A percentile compares a stretch with the other conserved stretches of the same genome.
These are phyloP conservation scores for Rhizopus microsporus DNA, from an alignment of 371 early-diverging fungal genomes.

Conservation along the genomic window DNA sequence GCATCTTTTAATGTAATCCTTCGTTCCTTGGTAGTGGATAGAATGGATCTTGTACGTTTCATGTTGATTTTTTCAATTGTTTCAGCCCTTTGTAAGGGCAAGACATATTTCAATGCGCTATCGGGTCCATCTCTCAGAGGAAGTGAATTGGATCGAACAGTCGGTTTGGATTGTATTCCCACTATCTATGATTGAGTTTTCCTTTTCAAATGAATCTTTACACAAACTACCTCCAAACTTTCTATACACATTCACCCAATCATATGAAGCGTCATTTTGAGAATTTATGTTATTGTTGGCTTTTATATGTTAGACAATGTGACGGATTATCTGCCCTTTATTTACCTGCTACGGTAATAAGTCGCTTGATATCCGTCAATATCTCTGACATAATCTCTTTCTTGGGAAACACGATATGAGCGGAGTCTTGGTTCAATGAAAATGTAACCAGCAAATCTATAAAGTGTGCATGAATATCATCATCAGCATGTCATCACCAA, in stretches of 20 bases:
- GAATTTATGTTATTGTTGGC: conserved; percentile 4
- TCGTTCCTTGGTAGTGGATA: conserved; percentile 9
- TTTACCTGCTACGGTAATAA: conserved; percentile 23
- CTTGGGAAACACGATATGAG: conserved; percentile 29
- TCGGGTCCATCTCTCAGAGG: conserved; percentile 10
- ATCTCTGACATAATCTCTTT: conserved; percentile 29
- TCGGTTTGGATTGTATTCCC: conserved; percentile 6
- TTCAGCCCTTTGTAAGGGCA: conserved; percentile 39
- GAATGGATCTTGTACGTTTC: conserved; percentile 30
- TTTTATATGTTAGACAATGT: not conserved
- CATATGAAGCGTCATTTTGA: conserved; percentile 13
- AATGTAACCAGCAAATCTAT: conserved; percentile 33
- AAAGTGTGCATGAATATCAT: not conserved
- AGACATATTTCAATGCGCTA: conserved; percentile 34
- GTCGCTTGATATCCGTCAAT: conserved; percentile 20
- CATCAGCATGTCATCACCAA: no score
- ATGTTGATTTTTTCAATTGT: conserved; percentile 36
- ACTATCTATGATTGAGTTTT: not conserved
- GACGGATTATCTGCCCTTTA: not conserved
- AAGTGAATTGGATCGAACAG: conserved; percentile 23
- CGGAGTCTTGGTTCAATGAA: conserved; percentile 16
- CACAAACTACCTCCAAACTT: conserved; percentile 21
- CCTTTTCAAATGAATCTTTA: not conserved
- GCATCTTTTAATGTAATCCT: conserved; percentile 28
- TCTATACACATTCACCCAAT: conserved; percentile 31